Percentiles rank a stretch among this genome's conserved stretches.
These are phyloP conservation scores for Globisporangium camurandrum DNA, from an alignment of 352 stramenopile species.

Conservation along the genomic window DNA sequence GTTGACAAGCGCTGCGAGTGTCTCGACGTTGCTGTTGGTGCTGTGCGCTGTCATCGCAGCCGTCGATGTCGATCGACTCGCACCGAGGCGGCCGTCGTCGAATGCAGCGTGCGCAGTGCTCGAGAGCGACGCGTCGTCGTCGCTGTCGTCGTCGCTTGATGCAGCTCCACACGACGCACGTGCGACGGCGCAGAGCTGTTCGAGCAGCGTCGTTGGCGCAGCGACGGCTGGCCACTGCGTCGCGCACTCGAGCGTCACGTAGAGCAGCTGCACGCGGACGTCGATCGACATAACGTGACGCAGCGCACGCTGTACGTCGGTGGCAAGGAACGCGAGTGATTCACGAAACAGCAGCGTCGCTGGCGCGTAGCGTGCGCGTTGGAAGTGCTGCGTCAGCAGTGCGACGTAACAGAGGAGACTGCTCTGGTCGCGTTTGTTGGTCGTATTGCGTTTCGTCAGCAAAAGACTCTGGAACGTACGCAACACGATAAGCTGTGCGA, in stretches of 20 bases:
- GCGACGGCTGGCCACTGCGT: constrained; percentile 20
- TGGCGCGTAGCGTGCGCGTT: constrained; percentile 24
- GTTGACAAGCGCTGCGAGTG: constrained; percentile 28
- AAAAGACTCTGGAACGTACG: constrained; percentile 49
- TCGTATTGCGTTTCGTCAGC: constrained; percentile 26
- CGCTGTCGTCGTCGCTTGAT: constrained; percentile 14
- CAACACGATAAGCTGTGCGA: constrained; percentile 57
- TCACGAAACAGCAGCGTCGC: constrained; percentile 40
- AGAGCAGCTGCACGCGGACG: constrained; percentile 51
- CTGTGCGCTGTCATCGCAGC: constrained; percentile 8
- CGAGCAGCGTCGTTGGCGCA: constrained; percentile 27
- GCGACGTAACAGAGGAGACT: constrained; percentile 38
- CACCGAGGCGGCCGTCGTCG: constrained; percentile 31
- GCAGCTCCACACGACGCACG: constrained; percentile 6
- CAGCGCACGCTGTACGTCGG: constrained; percentile 40
- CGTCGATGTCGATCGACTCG: constrained; percentile 11
- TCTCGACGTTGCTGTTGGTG: constrained; percentile 12
- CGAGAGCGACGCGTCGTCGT: constrained; percentile 10
- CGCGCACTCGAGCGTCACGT: constrained; percentile 40
- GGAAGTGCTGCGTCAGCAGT: constrained; percentile 47
- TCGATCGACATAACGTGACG: constrained; percentile 35
- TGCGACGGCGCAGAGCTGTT: constrained; percentile 34
- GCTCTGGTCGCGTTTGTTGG: constrained; percentile 1
- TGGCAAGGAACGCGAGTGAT: constrained; percentile 53
- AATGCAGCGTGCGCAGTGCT: constrained; percentile 16